These are phyloP conservation scores for Clathrospora elynae DNA, from an alignment of 2,329 filamentous ascomycete genomes.

Conservation along the genomic window DNA sequence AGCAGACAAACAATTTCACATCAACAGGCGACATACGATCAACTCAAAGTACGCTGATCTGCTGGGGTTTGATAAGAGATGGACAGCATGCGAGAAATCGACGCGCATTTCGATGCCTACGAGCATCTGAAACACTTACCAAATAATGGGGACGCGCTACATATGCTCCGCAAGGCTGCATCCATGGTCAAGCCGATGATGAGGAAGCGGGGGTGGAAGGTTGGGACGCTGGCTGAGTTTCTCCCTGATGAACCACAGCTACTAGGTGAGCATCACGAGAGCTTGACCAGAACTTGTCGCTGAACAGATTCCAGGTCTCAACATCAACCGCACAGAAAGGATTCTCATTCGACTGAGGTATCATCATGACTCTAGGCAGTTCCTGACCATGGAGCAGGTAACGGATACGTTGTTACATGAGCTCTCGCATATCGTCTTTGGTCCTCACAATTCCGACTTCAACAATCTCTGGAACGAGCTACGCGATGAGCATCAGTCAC, in stretches of 20 bases:
- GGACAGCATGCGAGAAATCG: conserved; percentile 50
- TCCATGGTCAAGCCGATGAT: conserved; percentile 95
- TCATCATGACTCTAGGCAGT: conserved; percentile 73
- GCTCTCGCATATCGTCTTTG: conserved; percentile 83
- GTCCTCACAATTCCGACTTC: conserved; percentile 82
- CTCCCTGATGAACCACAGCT: conserved; percentile 75
- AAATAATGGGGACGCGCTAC: conserved; percentile 53
- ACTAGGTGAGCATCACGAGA: conserved; percentile 59
- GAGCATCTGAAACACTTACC: conserved; percentile 56
- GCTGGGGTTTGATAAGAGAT: not conserved
- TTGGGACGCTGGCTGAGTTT: conserved; percentile 82
- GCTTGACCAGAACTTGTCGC: conserved; percentile 3
- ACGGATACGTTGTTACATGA: conserved; percentile 94
- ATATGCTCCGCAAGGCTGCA: conserved; percentile 76
- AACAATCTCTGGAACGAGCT: conserved; percentile 88
- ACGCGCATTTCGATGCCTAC: conserved; percentile 56
- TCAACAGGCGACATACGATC: not conserved
- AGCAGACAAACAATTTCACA: not conserved
- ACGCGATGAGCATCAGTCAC: conserved; percentile 78
- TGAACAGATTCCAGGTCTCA: conserved; percentile 61
- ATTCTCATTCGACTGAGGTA: conserved; percentile 85
- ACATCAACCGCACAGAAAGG: conserved; percentile 74
- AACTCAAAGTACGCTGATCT: not conserved
- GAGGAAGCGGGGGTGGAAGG: conserved; percentile 81
- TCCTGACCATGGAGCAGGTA: conserved; percentile 78